These are phyloP conservation scores for Sphagnurus paluster DNA, from an alignment of 1,284 basidiomycete species.

Conservation along the genomic window DNA sequence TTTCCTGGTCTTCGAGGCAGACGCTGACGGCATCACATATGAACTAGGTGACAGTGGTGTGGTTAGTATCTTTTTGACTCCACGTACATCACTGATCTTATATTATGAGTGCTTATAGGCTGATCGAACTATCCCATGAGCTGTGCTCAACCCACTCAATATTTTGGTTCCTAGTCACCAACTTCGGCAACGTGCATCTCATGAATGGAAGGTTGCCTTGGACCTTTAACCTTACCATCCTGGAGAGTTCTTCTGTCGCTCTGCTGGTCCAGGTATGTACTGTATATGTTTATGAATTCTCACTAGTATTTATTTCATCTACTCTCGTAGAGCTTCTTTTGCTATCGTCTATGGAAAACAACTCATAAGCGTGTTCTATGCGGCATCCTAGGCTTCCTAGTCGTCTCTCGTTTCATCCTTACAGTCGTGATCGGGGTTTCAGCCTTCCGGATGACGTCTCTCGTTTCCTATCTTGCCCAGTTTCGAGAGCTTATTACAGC, in stretches of 20 bases:
- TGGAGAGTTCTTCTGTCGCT: neutral
- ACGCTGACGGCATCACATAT: too few species aligned
- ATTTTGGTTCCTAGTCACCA: neutral
- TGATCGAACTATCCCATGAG: neutral
- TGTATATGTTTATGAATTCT: too few species aligned
- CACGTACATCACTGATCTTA: neutral
- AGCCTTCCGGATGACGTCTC: neutral
- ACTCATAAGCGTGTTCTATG: neutral
- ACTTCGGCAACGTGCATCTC: neutral
- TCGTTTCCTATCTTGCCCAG: neutral
- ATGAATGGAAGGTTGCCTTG: neutral
- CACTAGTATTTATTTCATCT: too few species aligned
- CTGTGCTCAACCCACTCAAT: neutral
- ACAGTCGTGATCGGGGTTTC: neutral
- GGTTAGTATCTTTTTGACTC: neutral
- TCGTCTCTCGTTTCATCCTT: neutral
- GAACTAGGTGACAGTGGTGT: neutral
- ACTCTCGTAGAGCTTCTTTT: neutral
- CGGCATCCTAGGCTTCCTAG: neutral
- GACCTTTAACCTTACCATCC: neutral
- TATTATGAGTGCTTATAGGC: neutral
- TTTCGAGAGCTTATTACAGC: neutral
- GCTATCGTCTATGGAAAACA: neutral
- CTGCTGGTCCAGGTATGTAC: neutral
- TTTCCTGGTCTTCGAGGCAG: neutral